Evolutionary conservation across 441 rosid species (phyloP).

Genomic region (Breynia disticha): DNA sequence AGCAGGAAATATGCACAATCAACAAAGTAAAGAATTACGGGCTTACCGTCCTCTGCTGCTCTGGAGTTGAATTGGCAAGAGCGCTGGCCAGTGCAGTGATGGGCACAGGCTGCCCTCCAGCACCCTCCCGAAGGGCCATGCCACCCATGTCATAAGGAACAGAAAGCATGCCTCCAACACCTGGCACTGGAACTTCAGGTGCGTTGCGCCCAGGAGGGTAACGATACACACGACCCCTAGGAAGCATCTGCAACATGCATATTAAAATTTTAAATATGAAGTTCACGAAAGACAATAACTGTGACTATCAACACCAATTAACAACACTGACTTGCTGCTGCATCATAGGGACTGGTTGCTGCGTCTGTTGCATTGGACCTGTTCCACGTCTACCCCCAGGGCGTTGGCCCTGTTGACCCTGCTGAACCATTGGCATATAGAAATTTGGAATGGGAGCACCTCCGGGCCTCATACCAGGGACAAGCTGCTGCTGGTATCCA

Average conservation of each 20-base stretch:
- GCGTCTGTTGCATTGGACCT: slow-evolving; percentile 46
- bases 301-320: background rate
- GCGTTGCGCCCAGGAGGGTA: slow-evolving; percentile 51
- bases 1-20: background rate
- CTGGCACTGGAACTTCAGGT: slow-evolving; percentile 33
- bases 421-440: slow-evolving; percentile 63
- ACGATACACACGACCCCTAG: slow-evolving; percentile 51
- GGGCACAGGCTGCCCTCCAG: slow-evolving; percentile 51
- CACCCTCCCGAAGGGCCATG: slow-evolving; percentile 25
- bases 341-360: slow-evolving; percentile 60
- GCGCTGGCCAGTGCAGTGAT: slow-evolving; percentile 66
- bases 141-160: slow-evolving; percentile 40
- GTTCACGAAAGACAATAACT: background rate
- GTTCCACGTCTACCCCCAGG: slow-evolving; percentile 58
- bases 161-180: slow-evolving; percentile 40
- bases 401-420: slow-evolving; percentile 42
- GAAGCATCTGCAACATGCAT: slow-evolving; percentile 36
- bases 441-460: slow-evolving; percentile 61
- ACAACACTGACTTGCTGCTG: slow-evolving; percentile 31
- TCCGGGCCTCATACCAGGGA: slow-evolving; percentile 80
- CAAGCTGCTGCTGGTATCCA: slow-evolving; percentile 74
- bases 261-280: too few species aligned
- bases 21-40: background rate
- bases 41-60: slow-evolving; percentile 69
- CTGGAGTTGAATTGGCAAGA: slow-evolving; percentile 73